Evolutionary conservation across 805 yeast genomes (phyloP), one percentile per base, ranked within the genome.

Genomic region (Wickerhamomyces subpelliculosus): DNA sequence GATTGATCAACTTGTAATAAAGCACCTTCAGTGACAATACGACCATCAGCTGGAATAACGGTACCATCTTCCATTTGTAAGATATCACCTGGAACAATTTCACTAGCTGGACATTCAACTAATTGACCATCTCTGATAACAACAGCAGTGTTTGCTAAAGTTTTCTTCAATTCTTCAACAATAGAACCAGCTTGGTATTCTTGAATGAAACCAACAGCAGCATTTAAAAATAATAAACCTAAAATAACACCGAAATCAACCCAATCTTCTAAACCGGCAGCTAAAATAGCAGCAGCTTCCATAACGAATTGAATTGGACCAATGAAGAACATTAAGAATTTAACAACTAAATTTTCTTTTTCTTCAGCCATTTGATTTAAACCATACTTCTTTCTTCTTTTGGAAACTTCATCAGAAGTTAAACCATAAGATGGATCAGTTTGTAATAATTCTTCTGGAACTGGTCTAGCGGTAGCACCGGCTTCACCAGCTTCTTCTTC

Each of bases 121-220:
- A 81, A 62, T 45, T 72, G 67, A 67, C 95, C 90, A 63, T 86
- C 80, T 73, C 96, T 80, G 60, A 88, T 70, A 54, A 85, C 88
- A 49, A 73, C 67, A 54, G 96, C 96, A 64, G 86, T 64, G 75
- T 86, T 84, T 48, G 96, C 96, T 58, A 88, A 73, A 57, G 96
- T 86, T 72, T 88, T 89, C 75, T 88, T 89, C 72, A 88, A 79
- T 67, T 88, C 96, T 42, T 87, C 96, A 54, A 88, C 96, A 75
- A 88, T 88, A 47, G 96, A 87, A 74, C 96, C 96, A 51, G 97
- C 97, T 72, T 88, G 96, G 83, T 71, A 89, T 70, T 88, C 97
- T 74, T 88, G 97, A 54, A 86, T 74, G 80, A 88, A 88, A 78
- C 97, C 97, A 65, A 88, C 96, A 57, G 71, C 69, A 49, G 96